These are phyloP conservation scores for Leucoagaricus sp. DNA, from an alignment of 1,284 basidiomycete genomes.

Conservation along the genomic window DNA sequence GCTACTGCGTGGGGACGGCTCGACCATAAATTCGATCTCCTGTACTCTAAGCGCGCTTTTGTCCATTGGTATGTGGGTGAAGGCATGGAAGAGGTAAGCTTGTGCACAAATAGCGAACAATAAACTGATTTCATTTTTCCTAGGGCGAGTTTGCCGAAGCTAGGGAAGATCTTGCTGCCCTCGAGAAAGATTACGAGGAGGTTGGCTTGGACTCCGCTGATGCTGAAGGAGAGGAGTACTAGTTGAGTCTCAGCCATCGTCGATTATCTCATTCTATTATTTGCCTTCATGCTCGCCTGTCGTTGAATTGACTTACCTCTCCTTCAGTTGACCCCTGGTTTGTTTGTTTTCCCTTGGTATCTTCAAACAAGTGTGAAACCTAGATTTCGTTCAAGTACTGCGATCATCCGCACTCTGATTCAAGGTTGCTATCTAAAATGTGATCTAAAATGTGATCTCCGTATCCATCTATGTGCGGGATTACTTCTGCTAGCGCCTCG, in stretches of 20 bases:
- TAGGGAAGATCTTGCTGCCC: slow-evolving; percentile 94
- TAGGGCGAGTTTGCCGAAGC: slow-evolving; percentile 96
- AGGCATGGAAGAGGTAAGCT: slow-evolving; percentile 87
- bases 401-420: not conserved
- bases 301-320: not conserved
- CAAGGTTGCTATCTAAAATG: not conserved
- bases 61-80: slow-evolving; percentile 99
- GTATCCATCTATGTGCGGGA: not conserved
- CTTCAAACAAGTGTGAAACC: not conserved
- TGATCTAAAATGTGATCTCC: not conserved
- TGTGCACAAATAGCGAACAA: not conserved
- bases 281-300: not conserved
- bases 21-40: slow-evolving; percentile 99
- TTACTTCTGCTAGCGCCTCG: not conserved
- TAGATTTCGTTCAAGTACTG: not conserved
- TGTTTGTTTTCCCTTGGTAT: not conserved
- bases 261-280: slow-evolving; percentile 7
- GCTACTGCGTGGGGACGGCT: slow-evolving; percentile 91
- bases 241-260: slow-evolving; percentile 23
- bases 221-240: slow-evolving; percentile 81
- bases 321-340: not conserved
- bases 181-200: slow-evolving; percentile 97
- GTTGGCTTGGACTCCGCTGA: slow-evolving; percentile 92
- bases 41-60: slow-evolving; percentile 96
- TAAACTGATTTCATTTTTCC: not conserved